phyloP scores from a whole-genome alignment of 768 basidiomycete genomes.

The Suillus variegatus region DNA sequence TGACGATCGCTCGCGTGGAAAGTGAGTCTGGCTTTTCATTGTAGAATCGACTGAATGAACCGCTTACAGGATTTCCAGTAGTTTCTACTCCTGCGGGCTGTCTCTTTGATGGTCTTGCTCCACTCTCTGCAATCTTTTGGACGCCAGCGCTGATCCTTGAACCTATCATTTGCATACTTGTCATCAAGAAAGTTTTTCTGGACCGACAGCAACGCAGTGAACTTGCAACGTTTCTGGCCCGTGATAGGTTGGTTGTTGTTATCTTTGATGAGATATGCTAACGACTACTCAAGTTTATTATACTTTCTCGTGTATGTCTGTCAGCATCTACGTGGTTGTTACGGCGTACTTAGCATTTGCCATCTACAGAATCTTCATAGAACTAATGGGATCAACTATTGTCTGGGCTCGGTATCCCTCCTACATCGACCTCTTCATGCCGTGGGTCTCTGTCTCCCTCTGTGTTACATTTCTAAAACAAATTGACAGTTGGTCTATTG shows the following conservation, averaged over 20 bases:
- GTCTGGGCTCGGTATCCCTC: conserved; percentile 20
- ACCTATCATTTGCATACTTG: conserved; percentile 25
- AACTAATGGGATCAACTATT: conserved; percentile 18
- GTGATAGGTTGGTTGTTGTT: conserved; percentile 13
- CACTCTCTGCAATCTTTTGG: conserved; percentile 25
- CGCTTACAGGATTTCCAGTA: conserved; percentile 18
- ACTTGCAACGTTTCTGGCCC: conserved; percentile 11
- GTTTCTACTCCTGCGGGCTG: conserved; percentile 24
- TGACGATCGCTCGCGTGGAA: conserved; percentile 10
- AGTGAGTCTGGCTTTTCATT: conserved; percentile 6
- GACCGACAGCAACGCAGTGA: conserved; percentile 1
- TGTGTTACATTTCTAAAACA: neutral
- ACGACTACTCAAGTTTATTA: conserved; percentile 15
- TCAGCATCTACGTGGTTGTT: neutral
- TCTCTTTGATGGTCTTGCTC: conserved; percentile 19
- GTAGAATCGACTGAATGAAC: neutral
- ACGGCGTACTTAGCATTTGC: neutral
- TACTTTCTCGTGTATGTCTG: conserved; percentile 24
- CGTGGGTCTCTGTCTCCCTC: conserved; percentile 16
- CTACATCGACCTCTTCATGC: conserved; percentile 25
- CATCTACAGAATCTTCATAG: conserved; percentile 19
- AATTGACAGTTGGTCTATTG: conserved; percentile 23
- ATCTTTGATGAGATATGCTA: neutral
- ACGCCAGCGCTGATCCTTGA: conserved; percentile 25
- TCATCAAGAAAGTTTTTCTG: conserved; percentile 20